Conservation (phyloP, 305 asterid genomes). For the Solanum hybrid region DNA sequence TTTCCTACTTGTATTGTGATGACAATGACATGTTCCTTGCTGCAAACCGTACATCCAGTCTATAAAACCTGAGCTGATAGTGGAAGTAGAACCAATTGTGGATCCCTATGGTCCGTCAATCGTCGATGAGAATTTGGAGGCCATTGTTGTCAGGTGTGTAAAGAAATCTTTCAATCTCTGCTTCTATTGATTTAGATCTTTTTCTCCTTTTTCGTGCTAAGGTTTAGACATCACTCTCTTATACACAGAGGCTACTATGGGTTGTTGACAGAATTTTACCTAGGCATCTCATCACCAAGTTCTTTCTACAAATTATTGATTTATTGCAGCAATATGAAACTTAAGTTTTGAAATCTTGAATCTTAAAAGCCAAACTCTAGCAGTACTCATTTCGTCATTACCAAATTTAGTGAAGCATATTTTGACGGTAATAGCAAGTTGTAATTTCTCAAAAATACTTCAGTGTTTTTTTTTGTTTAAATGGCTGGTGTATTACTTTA, state of each 20-base stretch:
- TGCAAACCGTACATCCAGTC: constrained; percentile 36
- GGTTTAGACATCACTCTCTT: not conserved
- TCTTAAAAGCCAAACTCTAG: not conserved
- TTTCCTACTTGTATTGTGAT: constrained; percentile 1
- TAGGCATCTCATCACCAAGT: not conserved
- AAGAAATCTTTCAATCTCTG: not conserved
- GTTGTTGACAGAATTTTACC: not conserved
- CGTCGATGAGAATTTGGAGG: constrained; percentile 74
- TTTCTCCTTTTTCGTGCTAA: not conserved
- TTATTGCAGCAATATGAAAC: not conserved
- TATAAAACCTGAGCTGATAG: constrained; percentile 60
- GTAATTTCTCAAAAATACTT: not conserved
- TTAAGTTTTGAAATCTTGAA: not conserved
- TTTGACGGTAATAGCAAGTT: not conserved
- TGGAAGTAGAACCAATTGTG: constrained; percentile 70
- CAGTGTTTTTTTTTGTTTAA: not conserved
- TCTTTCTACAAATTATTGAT: not conserved
- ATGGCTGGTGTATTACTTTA: not conserved
- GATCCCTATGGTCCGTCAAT: constrained; percentile 97
- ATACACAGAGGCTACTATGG: not conserved
- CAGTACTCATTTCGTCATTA: not conserved
- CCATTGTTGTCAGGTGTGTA: constrained; percentile 71
- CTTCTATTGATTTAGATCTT: not conserved
- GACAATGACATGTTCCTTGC: constrained; percentile 16
- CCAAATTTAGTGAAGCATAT: not conserved